Evolutionary conservation across 2,329 filamentous ascomycete genomes (phyloP).

Genomic region (Verticillium klebahnii): DNA sequence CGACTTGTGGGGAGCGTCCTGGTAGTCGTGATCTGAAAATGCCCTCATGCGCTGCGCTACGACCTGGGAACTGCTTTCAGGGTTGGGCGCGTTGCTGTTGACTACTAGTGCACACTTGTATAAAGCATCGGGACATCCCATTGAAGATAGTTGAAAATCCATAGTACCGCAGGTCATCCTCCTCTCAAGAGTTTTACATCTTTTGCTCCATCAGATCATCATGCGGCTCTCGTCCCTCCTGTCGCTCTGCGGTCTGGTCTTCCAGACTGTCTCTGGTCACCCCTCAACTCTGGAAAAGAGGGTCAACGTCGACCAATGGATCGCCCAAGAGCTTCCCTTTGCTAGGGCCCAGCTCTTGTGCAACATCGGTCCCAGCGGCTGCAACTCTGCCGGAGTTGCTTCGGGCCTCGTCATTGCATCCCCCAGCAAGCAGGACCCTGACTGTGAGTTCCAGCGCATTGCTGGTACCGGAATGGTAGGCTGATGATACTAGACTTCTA

Average conservation of each 20-base stretch:
- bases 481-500: slow-evolving; percentile 56
- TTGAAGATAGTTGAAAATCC: neutral
- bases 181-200: neutral
- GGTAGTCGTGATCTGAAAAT: neutral
- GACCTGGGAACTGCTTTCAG: neutral
- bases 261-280: slow-evolving; percentile 46
- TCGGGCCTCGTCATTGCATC: slow-evolving; percentile 53
- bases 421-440: slow-evolving; percentile 47
- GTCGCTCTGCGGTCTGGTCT: slow-evolving; percentile 44
- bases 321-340: slow-evolving; percentile 46
- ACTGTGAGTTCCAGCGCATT: slow-evolving; percentile 39
- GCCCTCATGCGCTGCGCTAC: neutral
- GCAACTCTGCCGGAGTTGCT: slow-evolving; percentile 39
- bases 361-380: slow-evolving; percentile 55
- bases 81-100: neutral
- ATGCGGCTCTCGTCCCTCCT: slow-evolving; percentile 46
- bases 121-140: neutral
- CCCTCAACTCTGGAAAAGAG: slow-evolving; percentile 18
- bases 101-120: neutral
- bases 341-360: slow-evolving; percentile 48
- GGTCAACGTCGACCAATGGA: slow-evolving; percentile 46
- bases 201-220: slow-evolving; percentile 26
- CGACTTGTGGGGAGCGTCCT: neutral
- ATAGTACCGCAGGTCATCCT: neutral
- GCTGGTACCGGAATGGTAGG: neutral